Conservation (phyloP, 257 asterid genomes). For the Eustoma russellianum region DNA sequence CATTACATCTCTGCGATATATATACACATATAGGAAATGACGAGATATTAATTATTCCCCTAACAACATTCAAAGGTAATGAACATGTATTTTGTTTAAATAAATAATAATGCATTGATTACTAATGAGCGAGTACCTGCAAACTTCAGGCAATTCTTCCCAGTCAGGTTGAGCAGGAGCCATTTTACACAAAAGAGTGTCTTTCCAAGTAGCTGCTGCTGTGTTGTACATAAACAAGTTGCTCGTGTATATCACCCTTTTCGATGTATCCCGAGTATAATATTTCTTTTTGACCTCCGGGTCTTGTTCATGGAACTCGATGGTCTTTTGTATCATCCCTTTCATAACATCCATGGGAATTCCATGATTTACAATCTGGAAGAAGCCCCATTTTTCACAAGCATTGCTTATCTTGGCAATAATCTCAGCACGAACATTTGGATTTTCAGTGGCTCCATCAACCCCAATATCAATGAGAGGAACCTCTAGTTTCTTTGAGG, state of each 20-base stretch:
- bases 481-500: no score
- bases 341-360: constrained; percentile 31
- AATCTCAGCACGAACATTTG: not conserved
- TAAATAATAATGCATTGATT: no score
- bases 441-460: no score
- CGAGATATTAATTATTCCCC: no score
- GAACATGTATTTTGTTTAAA: no score
- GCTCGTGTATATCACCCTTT: constrained; percentile 42
- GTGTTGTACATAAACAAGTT: constrained; percentile 40
- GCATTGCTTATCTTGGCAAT: constrained; percentile 29
- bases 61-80: no score
- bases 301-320: constrained; percentile 51
- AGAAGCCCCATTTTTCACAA: constrained; percentile 51
- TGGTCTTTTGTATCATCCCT: constrained; percentile 36
- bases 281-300: constrained; percentile 32
- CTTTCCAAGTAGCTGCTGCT: constrained; percentile 56
- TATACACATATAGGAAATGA: no score
- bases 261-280: constrained; percentile 21
- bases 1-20: constrained; percentile 39
- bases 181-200: constrained; percentile 37
- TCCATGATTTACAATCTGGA: constrained; percentile 59
- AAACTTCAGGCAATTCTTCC: constrained; percentile 41
- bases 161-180: constrained; percentile 14
- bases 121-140: constrained; percentile 45
- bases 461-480: no score